Conservation (phyloP, 768 basidiomycete genomes). For the Psilocybe tampanensis region DNA sequence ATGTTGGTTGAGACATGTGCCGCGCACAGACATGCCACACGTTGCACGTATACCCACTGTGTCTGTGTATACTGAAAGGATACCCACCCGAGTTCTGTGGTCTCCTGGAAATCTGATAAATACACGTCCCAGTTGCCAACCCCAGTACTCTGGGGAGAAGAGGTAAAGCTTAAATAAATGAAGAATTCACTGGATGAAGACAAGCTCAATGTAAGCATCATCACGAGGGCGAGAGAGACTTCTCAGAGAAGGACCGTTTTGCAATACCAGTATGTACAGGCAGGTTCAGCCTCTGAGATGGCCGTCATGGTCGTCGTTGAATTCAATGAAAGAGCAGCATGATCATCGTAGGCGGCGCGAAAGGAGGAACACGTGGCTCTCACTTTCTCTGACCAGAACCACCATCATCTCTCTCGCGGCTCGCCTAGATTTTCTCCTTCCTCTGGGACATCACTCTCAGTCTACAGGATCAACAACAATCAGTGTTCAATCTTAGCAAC, state of each 20-base stretch:
- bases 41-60: conserved; percentile 1
- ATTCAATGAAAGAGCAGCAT: too few relatives aligned
- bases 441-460: too few relatives aligned
- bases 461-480: too few relatives aligned
- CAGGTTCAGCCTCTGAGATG: not conserved
- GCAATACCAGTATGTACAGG: not conserved
- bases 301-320: not conserved
- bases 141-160: conserved; percentile 12
- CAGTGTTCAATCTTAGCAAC: not conserved
- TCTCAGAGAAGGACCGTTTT: not conserved
- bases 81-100: conserved; percentile 4
- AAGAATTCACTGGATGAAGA: not conserved
- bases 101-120: conserved; percentile 11
- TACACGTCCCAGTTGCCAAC: not conserved
- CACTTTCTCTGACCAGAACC: not conserved
- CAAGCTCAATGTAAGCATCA: conserved; percentile 1
- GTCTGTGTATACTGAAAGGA: not conserved
- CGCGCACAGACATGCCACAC: conserved; percentile 6
- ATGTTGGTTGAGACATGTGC: conserved; percentile 9
- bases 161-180: not conserved
- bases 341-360: too few relatives aligned
- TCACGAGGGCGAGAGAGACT: not conserved
- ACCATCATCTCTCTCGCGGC: not conserved
- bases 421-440: not conserved
- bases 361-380: not conserved